Evolutionary conservation across 129 eudicot genomes (phyloP).

Genomic region (Scalesia atractyloides): DNA sequence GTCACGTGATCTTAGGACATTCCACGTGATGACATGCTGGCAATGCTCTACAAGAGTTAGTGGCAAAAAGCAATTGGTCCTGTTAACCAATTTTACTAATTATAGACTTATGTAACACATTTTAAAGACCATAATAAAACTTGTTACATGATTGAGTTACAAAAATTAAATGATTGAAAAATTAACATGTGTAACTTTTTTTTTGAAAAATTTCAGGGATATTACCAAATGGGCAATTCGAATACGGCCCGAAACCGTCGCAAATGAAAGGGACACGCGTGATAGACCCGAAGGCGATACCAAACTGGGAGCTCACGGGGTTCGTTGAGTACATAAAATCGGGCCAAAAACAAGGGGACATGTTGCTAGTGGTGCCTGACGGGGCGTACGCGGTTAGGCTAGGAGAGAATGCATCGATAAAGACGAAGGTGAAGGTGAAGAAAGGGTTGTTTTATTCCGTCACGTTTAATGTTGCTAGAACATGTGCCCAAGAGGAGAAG

Average conservation of each 20-base stretch:
- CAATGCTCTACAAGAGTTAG: conserved; percentile 13
- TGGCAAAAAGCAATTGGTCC: conserved; percentile 30
- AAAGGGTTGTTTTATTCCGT: conserved; percentile 66
- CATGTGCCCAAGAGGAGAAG: conserved; percentile 79
- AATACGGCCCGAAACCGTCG: conserved; percentile 67
- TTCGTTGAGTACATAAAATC: conserved; percentile 78
- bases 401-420: conserved; percentile 72
- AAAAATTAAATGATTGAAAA: not conserved
- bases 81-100: conserved; percentile 6
- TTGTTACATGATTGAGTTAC: not conserved
- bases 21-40: conserved; percentile 39
- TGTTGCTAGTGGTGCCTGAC: conserved; percentile 79
- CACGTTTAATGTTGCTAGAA: conserved; percentile 73
- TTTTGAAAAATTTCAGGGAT: conserved; percentile 45
- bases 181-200: conserved; percentile 2
- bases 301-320: conserved; percentile 75
- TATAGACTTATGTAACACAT: not conserved
- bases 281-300: conserved; percentile 53
- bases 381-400: conserved; percentile 73
- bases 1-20: conserved; percentile 38
- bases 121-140: too few relatives aligned
- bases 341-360: conserved; percentile 81
- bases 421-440: conserved; percentile 51
- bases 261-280: conserved; percentile 70
- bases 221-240: conserved; percentile 74